Evolutionary conservation across 2,329 filamentous ascomycete genomes (phyloP).

Genomic region (Aspergillus caelatus): DNA sequence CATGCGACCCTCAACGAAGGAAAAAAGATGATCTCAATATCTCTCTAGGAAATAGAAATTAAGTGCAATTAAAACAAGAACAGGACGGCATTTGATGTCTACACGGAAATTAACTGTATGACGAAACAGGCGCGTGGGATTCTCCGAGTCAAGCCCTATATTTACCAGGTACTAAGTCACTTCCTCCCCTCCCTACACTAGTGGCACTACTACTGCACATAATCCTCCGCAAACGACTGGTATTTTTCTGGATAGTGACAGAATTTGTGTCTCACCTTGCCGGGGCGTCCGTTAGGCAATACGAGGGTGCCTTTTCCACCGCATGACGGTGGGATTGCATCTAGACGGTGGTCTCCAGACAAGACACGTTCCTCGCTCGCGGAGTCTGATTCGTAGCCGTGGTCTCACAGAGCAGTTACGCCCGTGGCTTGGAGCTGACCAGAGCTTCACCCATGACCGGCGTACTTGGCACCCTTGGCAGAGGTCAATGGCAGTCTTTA

Average conservation of each 20-base stretch:
- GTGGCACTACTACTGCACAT: no score
- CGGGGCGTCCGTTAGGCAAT: neutral
- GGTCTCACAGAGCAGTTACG: neutral
- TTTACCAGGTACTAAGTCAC: neutral
- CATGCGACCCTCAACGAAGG: neutral
- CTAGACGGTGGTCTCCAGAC: neutral
- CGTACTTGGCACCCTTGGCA: conserved; percentile 3
- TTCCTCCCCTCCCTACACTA: neutral
- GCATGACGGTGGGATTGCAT: neutral
- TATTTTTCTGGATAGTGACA: no score
- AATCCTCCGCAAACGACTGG: no score
- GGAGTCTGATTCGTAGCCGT: neutral
- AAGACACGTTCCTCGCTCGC: neutral
- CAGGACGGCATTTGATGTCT: neutral
- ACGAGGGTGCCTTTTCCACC: neutral
- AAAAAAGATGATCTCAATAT: neutral
- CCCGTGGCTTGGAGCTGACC: neutral
- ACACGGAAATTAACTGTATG: no score
- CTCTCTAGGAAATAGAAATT: neutral
- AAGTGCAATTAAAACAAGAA: neutral
- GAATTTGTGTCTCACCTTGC: neutral
- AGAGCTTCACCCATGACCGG: neutral
- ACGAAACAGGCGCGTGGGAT: neutral
- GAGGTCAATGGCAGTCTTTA: neutral
- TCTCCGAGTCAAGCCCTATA: neutral